phyloP scores from a whole-genome alignment of 2,329 filamentous ascomycete species.

The Ceratocystis diversiconidia region DNA sequence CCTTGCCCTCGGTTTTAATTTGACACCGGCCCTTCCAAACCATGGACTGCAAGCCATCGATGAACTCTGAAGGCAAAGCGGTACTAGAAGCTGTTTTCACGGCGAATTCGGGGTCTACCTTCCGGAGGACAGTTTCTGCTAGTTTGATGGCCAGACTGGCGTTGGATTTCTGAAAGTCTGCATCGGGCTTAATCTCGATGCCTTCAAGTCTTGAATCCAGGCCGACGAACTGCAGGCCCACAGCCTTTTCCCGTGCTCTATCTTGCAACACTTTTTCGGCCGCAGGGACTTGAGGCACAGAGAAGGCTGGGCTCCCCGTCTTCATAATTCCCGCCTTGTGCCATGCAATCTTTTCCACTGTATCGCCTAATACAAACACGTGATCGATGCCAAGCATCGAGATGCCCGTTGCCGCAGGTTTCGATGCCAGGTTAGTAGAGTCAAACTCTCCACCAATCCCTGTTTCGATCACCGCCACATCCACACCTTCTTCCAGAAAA shows the following conservation, averaged over 20 bases:
- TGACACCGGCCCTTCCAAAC: slow-evolving; percentile 70
- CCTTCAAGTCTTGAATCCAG: slow-evolving; percentile 32
- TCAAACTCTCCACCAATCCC: slow-evolving; percentile 56
- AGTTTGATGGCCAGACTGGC: slow-evolving; percentile 39
- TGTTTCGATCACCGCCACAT: slow-evolving; percentile 50
- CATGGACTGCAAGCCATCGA: slow-evolving; percentile 58
- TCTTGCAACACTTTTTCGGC: slow-evolving; percentile 33
- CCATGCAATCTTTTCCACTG: slow-evolving; percentile 54
- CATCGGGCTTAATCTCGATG: slow-evolving; percentile 38
- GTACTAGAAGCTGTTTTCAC: slow-evolving; percentile 18
- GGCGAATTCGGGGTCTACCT: slow-evolving; percentile 28
- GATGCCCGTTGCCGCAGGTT: slow-evolving; percentile 45
- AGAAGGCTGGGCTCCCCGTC: slow-evolving; percentile 41
- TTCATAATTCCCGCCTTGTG: slow-evolving; percentile 64
- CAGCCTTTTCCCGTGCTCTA: slow-evolving; percentile 40
- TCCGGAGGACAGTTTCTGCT: slow-evolving; percentile 35
- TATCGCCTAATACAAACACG: slow-evolving; percentile 46
- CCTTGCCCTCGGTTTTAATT: slow-evolving; percentile 28
- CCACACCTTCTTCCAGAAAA: slow-evolving; percentile 48
- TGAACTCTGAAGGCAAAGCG: slow-evolving; percentile 47
- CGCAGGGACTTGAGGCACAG: slow-evolving; percentile 36
- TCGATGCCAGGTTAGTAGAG: slow-evolving; percentile 50
- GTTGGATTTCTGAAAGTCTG: slow-evolving; percentile 46
- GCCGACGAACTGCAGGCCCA: slow-evolving; percentile 33
- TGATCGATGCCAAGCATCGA: slow-evolving; percentile 58